Evolutionary conservation across 768 basidiomycete species (phyloP), one percentile per base, ranked within the genome.

Genomic region (Botryobasidium botryosum): DNA sequence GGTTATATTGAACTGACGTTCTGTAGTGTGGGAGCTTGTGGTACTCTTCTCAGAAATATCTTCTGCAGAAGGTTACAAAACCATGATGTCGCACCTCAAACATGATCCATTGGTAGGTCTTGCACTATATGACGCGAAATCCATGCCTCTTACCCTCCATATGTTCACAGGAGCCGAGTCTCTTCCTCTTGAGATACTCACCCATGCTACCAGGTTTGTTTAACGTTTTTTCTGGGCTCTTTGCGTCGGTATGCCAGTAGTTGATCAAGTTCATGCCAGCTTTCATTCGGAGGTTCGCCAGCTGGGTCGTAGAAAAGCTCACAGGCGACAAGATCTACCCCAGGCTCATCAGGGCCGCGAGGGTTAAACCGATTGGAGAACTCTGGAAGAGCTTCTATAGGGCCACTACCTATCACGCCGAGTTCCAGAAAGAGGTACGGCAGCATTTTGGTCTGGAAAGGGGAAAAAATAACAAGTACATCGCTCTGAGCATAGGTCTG

Each of bases 51-150:
- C 74, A 15, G 77, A 66, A 3, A 60, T 88, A 23, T 66, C 70
- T 0, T 74, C 81, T 0, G 65, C 79, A 2, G 87, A 88, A 53
- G 79, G 77, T 8, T 87, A 83, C 59, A 66, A 70, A 53, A 76
- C 69, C 3, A 65, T 87, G 60, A 61, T 77, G n/a, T 70, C 75
- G 27, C 69, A 74, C 49, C 55, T 85, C 6, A 72, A 72, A 8
- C 68, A 73, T n/a, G 86, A 90, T 57, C 72, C 74, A 2, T 68
- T 68, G 62, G 78, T 76, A 50, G 21, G 7, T 40, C 59, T 4
- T 54, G 57, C 1, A n/a, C 58, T 57, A n/a, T n/a, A n/a, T n/a
- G n/a, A 58, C 10, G 56, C 58, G 15, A 61, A 57, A 47, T 28
- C 51, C 3, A 52, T 53, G 2, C 46, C 59, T 6, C 12, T 48